These are phyloP conservation scores for Leishmania aethiopica DNA, from an alignment of 208 protist genomes.

Conservation along the genomic window DNA sequence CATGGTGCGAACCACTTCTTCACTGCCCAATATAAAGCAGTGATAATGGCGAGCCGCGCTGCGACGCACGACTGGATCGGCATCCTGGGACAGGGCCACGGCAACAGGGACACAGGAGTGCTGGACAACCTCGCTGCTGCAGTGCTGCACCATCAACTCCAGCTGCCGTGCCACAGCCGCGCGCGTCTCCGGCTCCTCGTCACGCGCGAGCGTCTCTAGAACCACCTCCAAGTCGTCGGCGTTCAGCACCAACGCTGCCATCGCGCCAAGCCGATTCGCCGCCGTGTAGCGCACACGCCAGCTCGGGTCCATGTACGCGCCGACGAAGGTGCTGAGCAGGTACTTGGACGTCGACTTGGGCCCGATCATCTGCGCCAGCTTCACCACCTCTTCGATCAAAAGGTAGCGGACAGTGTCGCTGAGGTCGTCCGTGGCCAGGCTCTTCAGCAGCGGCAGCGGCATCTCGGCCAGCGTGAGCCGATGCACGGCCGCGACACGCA, in stretches of 20 bases:
- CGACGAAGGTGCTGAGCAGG: conserved; percentile 47
- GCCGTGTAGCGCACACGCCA: conserved; percentile 81
- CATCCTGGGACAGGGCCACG: conserved; percentile 56
- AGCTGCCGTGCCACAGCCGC: conserved; percentile 72
- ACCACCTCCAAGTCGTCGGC: conserved; percentile 54
- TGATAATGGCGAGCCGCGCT: conserved; percentile 51
- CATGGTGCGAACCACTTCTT: conserved; percentile 38
- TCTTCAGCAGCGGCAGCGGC: conserved; percentile 64
- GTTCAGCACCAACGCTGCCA: conserved; percentile 42
- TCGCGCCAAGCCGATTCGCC: conserved; percentile 49
- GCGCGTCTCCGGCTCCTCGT: conserved; percentile 73
- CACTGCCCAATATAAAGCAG: conserved; percentile 45
- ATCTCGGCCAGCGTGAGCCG: conserved; percentile 55
- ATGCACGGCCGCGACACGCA: conserved; percentile 54
- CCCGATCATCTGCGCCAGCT: conserved; percentile 56
- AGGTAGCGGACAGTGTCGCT: conserved; percentile 73
- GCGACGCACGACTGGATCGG: conserved; percentile 52
- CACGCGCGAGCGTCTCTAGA: conserved; percentile 47
- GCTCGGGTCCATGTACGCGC: conserved; percentile 57
- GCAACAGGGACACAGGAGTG: conserved; percentile 36
- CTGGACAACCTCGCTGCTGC: conserved; percentile 31
- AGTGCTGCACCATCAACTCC: conserved; percentile 29
- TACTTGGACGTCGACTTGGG: conserved; percentile 55
- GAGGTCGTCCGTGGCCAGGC: conserved; percentile 64
- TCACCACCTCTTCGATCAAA: conserved; percentile 52